Percentiles rank a stretch among this genome's conserved stretches.
Conservation (phyloP, 192 early-diverging fungal species). For the Dimargaris verticillata region DNA sequence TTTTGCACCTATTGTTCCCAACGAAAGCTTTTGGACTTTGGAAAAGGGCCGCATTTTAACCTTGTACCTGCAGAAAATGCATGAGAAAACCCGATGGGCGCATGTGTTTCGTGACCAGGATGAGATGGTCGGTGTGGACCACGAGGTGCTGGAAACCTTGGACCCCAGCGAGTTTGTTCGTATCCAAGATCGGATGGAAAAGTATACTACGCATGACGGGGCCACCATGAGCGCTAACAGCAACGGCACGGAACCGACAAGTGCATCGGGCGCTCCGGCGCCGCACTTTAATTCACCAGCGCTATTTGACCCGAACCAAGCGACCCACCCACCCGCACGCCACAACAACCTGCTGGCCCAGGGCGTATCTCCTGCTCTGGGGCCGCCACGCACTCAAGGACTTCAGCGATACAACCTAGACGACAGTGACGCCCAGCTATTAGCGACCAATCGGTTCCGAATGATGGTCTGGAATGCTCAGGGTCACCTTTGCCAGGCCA, state of each 20-base stretch:
- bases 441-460: not conserved
- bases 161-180: constrained; percentile 38
- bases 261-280: not conserved
- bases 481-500: not conserved
- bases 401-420: not conserved
- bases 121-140: constrained; percentile 26
- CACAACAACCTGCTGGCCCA: not conserved
- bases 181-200: constrained; percentile 38
- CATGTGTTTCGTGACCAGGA: constrained; percentile 42
- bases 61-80: constrained; percentile 40
- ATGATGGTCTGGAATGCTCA: not conserved
- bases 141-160: constrained; percentile 43
- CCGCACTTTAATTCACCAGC: not conserved
- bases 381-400: not conserved
- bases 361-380: not conserved
- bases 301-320: not conserved
- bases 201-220: constrained; percentile 33
- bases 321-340: not conserved
- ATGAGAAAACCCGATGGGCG: constrained; percentile 43
- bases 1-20: constrained; percentile 30
- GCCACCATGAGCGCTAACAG: constrained; percentile 7
- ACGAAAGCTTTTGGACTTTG: constrained; percentile 50
- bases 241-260: not conserved
- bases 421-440: not conserved
- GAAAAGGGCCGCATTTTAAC: constrained; percentile 40